Base-by-base conservation (phyloP, 225 moss, liverwort and hornwort species). In the Climacium dendroides region DNA sequence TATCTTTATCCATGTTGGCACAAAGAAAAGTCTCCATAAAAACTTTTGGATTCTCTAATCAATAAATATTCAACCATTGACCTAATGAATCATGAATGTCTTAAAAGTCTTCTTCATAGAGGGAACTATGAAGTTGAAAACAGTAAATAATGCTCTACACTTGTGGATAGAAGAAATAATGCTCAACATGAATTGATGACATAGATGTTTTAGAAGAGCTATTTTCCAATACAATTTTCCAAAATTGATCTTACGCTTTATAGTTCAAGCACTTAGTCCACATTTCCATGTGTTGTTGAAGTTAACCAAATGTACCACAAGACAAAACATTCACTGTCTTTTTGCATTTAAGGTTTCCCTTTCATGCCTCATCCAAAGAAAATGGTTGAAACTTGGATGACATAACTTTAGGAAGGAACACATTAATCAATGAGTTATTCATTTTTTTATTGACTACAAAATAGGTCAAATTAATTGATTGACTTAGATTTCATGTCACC, bases 221-320 rank as follows among this genome's bases (percentile, higher is more conserved):
- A n/a, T n/a, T n/a, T n/a, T n/a, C n/a, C n/a, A n/a, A 25, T 8
- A 4, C 1, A 15, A 8, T 41, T 41, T 70, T 41, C 0, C 24
- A 25, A 41, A 25, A 70, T 41, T 41, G 11, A 66, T n/a, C 11
- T 66, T 37, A 67, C 2, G 4, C 1, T 37, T 66, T 22, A 0
- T 0, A 66, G 1, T 66, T 22, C 1, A 0, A 66, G 22, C 0
- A 41, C 15, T 3, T 43, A 2, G 3, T 9, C 9, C 9, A 26
- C 15, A 71, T 43, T 71, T 26, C 1, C 1, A 41, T 43, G 15
- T 0, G 2, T 70, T 70, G 26, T 26, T 3, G 3, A n/a, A 66
- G 22, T n/a, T 0, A n/a, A 5, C 2, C 8, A 25, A 41, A 26
- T 0, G 1, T 26, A 41, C 8, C 26, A 24, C 3, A 41, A 41